Base-by-base conservation (phyloP, 164 flowering plant species). In the Nymphaea colorata region DNA sequence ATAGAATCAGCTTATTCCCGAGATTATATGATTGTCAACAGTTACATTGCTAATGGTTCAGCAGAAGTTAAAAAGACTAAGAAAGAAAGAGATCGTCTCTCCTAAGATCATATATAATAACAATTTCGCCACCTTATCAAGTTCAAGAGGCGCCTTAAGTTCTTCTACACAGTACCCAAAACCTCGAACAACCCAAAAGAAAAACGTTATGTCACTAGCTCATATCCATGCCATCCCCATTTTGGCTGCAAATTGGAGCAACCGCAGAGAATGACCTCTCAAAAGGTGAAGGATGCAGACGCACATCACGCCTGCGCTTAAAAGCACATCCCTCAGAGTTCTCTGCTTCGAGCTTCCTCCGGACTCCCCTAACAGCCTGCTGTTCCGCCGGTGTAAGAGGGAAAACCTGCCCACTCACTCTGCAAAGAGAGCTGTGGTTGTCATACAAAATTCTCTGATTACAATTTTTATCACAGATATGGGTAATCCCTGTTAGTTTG, bases 391-490 rank as follows among this genome's bases (percentile, higher is more conserved):
- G 81, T 4, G 97, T 72, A 73, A 94, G 86, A 71, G 95, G 96
- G 75, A 94, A 91, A 72, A 91, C 69, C 75, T 87, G 83, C 44
- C 93, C 79, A 62, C 97, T 94, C 68, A 85, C 97, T 75, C 93
- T 82, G 87, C 98, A 91, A 71, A 94, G 89, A 53, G 96, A 94
- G 83, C 83, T 85, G 76, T 85, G 90, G 78, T 94, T 94, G 79
- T 91, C 98, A 77, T 89, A 91, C 72, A 94, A 61, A 71, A 94
- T 91, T 77, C 93, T 81, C 93, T 91, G 98, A 85, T 94, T 78
- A 88, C 98, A 94, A 71, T 94, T 94, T 82, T 94, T 89, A 86
- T 94, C 98, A 84, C 98, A 94, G 69, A 94, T 87, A 79, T 94
- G 97, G 7, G 97, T 91, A 59, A 82, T 73, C 42, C 93, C 96